phyloP scores from a whole-genome alignment of 352 stramenopile genomes.

The Pythium coloratum region DNA sequence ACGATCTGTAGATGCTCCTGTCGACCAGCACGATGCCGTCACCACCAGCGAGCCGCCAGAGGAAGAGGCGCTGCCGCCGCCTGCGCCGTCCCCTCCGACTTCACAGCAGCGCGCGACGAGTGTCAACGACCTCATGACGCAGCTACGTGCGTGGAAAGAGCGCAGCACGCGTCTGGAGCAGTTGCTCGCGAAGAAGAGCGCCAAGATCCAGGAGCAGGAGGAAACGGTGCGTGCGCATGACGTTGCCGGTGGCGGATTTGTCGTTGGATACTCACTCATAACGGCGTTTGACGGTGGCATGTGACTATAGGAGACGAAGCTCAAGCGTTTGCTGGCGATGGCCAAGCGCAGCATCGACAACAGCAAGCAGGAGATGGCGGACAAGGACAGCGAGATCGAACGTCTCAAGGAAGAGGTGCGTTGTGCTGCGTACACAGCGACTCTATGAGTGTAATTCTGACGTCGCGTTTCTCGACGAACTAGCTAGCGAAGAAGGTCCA shows the following conservation, averaged over 20 bases:
- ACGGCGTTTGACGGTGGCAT: background rate
- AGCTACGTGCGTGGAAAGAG: conserved; percentile 64
- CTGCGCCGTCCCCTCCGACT: conserved; percentile 16
- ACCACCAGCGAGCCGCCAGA: conserved; percentile 2
- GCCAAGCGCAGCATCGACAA: conserved; percentile 90
- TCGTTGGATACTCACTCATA: background rate
- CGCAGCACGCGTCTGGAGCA: conserved; percentile 55
- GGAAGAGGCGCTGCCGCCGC: conserved; percentile 18
- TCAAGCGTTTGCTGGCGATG: conserved; percentile 83
- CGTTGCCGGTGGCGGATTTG: background rate
- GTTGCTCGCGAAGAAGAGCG: conserved; percentile 68
- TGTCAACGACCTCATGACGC: conserved; percentile 32
- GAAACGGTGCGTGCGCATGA: conserved; percentile 66
- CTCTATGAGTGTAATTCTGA: background rate
- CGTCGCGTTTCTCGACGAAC: background rate
- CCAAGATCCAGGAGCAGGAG: conserved; percentile 74
- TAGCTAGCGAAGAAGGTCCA: conserved; percentile 39
- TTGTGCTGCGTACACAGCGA: background rate
- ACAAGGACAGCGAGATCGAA: conserved; percentile 62
- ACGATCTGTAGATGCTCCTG: background rate
- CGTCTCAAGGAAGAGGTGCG: conserved; percentile 47
- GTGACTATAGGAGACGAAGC: conserved; percentile 55
- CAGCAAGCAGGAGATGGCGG: conserved; percentile 76
- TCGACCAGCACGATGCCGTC: background rate
- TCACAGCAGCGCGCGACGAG: conserved; percentile 16